phyloP scores from a whole-genome alignment of 2,329 filamentous ascomycete genomes.

The Sarocladium kiliense region DNA sequence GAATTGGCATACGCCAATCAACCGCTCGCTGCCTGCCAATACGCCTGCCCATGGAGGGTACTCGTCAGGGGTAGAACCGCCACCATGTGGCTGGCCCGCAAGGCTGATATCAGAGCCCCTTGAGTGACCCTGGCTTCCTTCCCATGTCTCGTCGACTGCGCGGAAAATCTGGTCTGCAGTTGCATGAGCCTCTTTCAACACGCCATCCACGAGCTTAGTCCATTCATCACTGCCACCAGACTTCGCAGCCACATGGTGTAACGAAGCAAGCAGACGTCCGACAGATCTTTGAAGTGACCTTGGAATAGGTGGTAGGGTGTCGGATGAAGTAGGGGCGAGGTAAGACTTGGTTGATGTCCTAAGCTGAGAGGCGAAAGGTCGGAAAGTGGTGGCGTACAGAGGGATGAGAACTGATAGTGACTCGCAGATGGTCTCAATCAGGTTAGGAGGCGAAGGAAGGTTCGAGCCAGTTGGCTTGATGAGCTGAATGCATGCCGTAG shows the following conservation, averaged over 20 bases:
- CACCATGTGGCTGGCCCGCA: constrained; percentile 42
- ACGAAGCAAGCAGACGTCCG: constrained; percentile 60
- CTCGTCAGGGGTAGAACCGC: constrained; percentile 38
- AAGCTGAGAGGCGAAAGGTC: constrained; percentile 68
- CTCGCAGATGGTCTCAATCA: constrained; percentile 65
- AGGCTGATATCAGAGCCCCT: constrained; percentile 34
- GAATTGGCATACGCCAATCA: constrained; percentile 60
- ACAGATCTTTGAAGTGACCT: constrained; percentile 50
- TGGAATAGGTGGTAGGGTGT: constrained; percentile 40
- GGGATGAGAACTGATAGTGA: constrained; percentile 68
- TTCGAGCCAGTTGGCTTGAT: constrained; percentile 34
- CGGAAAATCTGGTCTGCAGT: constrained; percentile 75
- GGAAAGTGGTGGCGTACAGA: constrained; percentile 78
- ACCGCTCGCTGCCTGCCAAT: constrained; percentile 64
- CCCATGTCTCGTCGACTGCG: constrained; percentile 76
- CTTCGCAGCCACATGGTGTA: constrained; percentile 79
- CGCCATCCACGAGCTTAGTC: constrained; percentile 58
- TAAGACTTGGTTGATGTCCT: constrained; percentile 53
- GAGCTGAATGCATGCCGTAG: constrained; percentile 67
- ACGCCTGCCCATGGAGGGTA: constrained; percentile 72
- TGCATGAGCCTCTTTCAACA: constrained; percentile 61
- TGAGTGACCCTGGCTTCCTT: constrained; percentile 53
- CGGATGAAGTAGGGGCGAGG: constrained; percentile 59
- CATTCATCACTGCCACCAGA: constrained; percentile 73
- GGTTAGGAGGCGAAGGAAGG: constrained; percentile 31